Evolutionary conservation across 139 green algal species (phyloP), one percentile per base, ranked within the genome.

Genomic region (Tetraselmis striata): DNA sequence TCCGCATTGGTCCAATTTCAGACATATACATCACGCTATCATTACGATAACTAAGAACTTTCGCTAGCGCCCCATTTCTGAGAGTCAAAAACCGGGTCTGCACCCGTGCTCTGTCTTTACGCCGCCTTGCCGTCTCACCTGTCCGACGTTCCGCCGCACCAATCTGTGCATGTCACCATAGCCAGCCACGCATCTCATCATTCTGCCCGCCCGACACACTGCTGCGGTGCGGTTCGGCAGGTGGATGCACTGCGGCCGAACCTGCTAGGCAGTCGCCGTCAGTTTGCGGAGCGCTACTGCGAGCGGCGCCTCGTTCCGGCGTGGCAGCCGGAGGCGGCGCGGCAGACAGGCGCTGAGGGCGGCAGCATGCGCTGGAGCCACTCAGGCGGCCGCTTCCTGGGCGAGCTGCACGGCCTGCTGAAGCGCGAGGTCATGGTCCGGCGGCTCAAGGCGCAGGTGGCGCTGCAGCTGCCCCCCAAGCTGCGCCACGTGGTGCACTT

Each of bases 361-460:
- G 79, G 79, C 28, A 31, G 77, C 24, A 83, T 85, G 79, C 77
- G 83, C 0, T 94, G 83, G 81, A 81, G 92, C 80, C 90, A 92
- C 83, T 86, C 82, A 2, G 92, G 93, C 1, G 74, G 89, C 2
- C 59, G 80, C 0, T 90, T 90, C 30, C 88, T 95, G 32, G 59
- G 31, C 0, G 96, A 99, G 91, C 94, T 99, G 77, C 93, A 98
- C 81, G 86, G 92, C 18, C 81, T 99, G 87, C 90, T 99, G 78
- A 85, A 83, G 32, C 85, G 93, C 26, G 90, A 94, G 77, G 85
- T 97, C 27, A 98, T 98, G 95, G 85, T 99, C 30, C 89, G 96
- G 31, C 88, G 96, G 5, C 88, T 98, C 76, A 99, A 99, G 90
- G 29, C 75, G 5, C 93, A 99, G n/a, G 93, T 99, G 28, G 84